Evolutionary conservation across 2,329 filamentous ascomycete species (phyloP), one percentile per base, ranked within the genome.

Genomic region (Stemphylium lycopersici): DNA sequence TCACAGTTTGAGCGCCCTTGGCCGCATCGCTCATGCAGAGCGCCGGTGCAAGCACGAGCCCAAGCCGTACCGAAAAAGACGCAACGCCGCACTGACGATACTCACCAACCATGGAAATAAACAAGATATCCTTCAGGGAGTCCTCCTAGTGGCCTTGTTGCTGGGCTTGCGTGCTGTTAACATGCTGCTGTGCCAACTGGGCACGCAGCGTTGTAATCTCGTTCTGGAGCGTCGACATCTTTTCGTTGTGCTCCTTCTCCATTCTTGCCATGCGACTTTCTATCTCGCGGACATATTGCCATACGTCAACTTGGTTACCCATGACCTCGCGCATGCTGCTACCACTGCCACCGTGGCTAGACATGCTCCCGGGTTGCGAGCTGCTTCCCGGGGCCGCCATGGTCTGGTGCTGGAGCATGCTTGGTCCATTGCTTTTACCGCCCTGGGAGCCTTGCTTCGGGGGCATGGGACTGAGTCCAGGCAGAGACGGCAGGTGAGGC

Each of bases 221-320:
- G 40, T 76, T 76, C 56, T 80, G 75, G 63, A 81, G 55, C 7
- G 73, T 69, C 7, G 69, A 67, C 39, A 81, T 79, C 43, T 76
- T 75, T 44, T 76, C 63, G 49, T 79, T 77, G 58, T 81, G 77
- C 52, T 81, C 80, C 62, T 81, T 78, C 52, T 78, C 75, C 73
- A 78, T 79, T 22, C 75, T 65, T 15, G 72, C 70, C 70, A 81
- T 77, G 15, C 77, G 72, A 31, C 67, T 83, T 67, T 93, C 90
- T 44, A 93, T 78, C 15, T 81, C 82, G 52, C 90, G 86, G 31
- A 93, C 84, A 66, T 91, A 91, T 3, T 81, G 78, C 88, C 88
- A 91, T 7, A 93, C 78, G 37, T 86, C 87, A 24, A 70, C 56
- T 12, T 69, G 65, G 24, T 58, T 85, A 77, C 47, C 85, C 71